Percentiles rank a stretch among this genome's conserved stretches.
Evolutionary conservation across 192 early-diverging fungal species (phyloP).

Genomic region (Entomortierella beljakovae): DNA sequence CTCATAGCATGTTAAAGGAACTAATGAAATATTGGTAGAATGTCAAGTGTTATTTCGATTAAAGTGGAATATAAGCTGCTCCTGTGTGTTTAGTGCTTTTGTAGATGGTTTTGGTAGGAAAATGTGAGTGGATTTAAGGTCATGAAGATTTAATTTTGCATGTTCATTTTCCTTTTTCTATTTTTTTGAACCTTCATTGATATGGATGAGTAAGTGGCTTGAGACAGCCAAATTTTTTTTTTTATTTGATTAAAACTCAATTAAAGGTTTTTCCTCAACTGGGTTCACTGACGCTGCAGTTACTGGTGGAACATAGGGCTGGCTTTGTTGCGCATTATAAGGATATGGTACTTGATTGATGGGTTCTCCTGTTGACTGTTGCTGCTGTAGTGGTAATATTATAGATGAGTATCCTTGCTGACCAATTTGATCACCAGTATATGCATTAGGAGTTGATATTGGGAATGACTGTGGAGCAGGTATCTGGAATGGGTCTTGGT

Average conservation of each 20-base stretch:
- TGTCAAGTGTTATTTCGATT: neutral
- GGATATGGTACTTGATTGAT: conserved; percentile 12
- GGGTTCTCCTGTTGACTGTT: neutral
- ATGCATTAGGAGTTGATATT: neutral
- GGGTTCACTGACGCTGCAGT: conserved; percentile 17
- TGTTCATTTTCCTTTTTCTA: too few species aligned
- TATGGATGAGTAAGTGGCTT: neutral
- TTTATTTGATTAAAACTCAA: conserved; percentile 58
- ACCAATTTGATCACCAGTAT: neutral
- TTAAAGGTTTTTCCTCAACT: conserved; percentile 68
- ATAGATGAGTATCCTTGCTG: neutral
- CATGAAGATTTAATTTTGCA: too few species aligned
- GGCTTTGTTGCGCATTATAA: conserved; percentile 36
- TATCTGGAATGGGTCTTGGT: conserved; percentile 12
- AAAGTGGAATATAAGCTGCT: too few species aligned
- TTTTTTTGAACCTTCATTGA: too few species aligned
- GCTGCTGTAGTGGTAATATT: neutral
- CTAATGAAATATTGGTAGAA: neutral
- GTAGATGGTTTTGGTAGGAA: neutral
- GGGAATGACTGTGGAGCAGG: conserved; percentile 9
- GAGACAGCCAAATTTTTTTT: neutral
- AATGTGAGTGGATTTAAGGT: neutral
- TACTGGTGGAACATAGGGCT: conserved; percentile 21
- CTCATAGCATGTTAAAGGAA: conserved; percentile 19
- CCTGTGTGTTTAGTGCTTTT: neutral